Evolutionary conservation across 345 rosid species (phyloP).

Genomic region (Moricandia arvensis): DNA sequence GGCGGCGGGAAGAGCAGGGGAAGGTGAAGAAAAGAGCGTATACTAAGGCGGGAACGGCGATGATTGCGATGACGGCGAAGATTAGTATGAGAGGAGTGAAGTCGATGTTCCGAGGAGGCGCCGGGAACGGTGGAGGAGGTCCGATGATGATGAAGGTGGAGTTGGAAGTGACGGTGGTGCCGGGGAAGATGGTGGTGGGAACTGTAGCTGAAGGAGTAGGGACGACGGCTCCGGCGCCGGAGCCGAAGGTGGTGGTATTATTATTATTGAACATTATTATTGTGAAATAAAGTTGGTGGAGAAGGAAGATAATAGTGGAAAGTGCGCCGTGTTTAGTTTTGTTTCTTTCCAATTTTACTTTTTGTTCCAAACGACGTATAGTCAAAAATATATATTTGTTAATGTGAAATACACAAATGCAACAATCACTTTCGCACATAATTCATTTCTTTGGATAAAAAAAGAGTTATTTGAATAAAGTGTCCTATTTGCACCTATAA

Average conservation of each 20-base stretch:
- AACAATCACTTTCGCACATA: constrained; percentile 26
- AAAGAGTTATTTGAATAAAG: no score
- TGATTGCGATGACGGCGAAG: constrained; percentile 61
- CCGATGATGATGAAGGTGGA: constrained; percentile 35
- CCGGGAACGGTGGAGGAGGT: constrained; percentile 60
- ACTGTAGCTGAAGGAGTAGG: constrained; percentile 16
- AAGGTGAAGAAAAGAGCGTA: constrained; percentile 61
- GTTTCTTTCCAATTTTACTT: neutral
- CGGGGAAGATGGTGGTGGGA: constrained; percentile 30
- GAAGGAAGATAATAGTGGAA: constrained; percentile 7
- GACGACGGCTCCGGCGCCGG: constrained; percentile 5
- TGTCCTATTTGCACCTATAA: no score
- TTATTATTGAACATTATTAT: constrained; percentile 29
- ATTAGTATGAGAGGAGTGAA: constrained; percentile 67
- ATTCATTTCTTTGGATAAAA: neutral
- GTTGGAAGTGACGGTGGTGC: constrained; percentile 20
- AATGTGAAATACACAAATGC: neutral
- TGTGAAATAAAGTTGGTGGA: constrained; percentile 6
- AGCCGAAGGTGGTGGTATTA: constrained; percentile 18
- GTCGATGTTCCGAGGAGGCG: constrained; percentile 51
- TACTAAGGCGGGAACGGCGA: constrained; percentile 69
- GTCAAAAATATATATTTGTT: constrained; percentile 12
- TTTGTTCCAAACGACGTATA: neutral
- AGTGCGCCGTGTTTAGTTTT: constrained; percentile 18
- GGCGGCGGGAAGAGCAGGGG: constrained; percentile 49